Conservation (phyloP, 352 stramenopile genomes). For the Globisporangium emineosum region DNA sequence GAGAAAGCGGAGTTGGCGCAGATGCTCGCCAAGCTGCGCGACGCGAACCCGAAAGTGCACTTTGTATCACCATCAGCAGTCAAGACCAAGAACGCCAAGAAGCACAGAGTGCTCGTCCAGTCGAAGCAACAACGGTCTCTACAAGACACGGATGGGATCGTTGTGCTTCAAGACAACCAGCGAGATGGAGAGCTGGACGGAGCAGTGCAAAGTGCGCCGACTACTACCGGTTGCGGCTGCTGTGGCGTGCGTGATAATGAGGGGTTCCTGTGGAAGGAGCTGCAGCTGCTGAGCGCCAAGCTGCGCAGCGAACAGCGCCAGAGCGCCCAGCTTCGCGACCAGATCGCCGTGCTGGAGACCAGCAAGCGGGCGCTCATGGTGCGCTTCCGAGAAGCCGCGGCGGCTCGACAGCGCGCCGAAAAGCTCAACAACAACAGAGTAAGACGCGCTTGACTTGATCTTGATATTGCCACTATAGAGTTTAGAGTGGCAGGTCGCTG, state of each 20-base stretch:
- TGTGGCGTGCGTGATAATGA: too few species aligned
- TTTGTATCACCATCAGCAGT: neutral
- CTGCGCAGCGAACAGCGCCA: constrained; percentile 1
- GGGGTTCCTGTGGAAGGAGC: constrained; percentile 5
- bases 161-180: neutral
- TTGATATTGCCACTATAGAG: neutral
- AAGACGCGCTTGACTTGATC: neutral
- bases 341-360: constrained; percentile 13
- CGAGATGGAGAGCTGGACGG: neutral
- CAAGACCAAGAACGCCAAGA: neutral
- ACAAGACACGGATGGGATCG: too few species aligned
- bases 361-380: constrained; percentile 5
- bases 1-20: constrained; percentile 20
- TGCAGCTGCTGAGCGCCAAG: constrained; percentile 12
- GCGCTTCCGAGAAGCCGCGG: constrained; percentile 13
- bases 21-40: constrained; percentile 20
- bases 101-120: neutral
- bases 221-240: neutral
- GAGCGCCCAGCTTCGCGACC: constrained; percentile 7
- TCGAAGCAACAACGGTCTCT: constrained; percentile 1
- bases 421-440: constrained; percentile 1
- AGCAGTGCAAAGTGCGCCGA: too few species aligned
- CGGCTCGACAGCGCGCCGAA: constrained; percentile 11
- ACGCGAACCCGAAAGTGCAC: constrained; percentile 7
- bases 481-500: neutral